Evolutionary conservation across 768 basidiomycete genomes (phyloP), one percentile per base, ranked within the genome.

Genomic region (Rhizopogon vesiculosus): DNA sequence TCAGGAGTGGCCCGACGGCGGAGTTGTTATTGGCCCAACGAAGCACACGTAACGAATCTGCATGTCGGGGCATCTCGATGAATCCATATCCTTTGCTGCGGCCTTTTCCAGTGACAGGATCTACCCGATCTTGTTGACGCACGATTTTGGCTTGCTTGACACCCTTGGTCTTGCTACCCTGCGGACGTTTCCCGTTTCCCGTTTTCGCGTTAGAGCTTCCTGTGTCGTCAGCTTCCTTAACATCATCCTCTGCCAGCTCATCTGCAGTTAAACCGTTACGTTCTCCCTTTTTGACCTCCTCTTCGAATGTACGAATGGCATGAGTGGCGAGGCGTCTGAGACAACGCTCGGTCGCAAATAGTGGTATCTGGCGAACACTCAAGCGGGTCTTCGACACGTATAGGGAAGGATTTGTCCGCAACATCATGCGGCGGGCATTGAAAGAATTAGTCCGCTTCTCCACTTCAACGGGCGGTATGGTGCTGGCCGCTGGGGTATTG

Each of bases 1-100:
- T 78, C 64, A 94, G 85, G 55, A 98, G 72, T 5, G 67, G 61
- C 1, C 77, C 80, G 0, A 89, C 79, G 3, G 77, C 81, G 1
- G 81, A 71, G 66, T 97, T 95, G 66, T 93, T 94, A 74, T 98
- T 99, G 28, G 91, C 88, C 92, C 92, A 98, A 35, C 97, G 81
- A 44, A 98, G 72, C 5, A 98, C 87, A 25, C 91, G 87, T 22
- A 99, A 75, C 6, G 96, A 93, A 67, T 98, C 93, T 5, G 87
- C 84, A 62, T 99, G 97, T 28, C 76, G 81, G 46, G 84, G 75
- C 81, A 97, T 82, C 75, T 98, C 96, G 33, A 98, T 65, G 74
- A 99, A 98, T 9, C 96, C 97, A 64, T 98, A 99, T 1, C 97
- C 96, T 67, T 90, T 93, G 64, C 89, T 91, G 52, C 87, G 81